These are phyloP conservation scores for Pleurotus cornucopiae DNA, from an alignment of 768 basidiomycete genomes.

Conservation along the genomic window DNA sequence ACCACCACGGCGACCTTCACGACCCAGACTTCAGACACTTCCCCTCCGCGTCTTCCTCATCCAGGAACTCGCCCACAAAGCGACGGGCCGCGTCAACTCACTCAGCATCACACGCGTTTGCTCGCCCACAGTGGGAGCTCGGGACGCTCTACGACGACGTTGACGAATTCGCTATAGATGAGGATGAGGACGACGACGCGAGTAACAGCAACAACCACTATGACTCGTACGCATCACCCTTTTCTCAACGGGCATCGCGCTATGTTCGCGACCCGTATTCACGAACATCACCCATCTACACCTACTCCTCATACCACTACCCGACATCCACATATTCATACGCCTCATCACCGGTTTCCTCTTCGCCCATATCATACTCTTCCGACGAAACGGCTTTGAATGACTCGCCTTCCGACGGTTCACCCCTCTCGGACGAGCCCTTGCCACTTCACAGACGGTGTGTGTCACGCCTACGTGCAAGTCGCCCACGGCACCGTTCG, in stretches of 20 bases:
- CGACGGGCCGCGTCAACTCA: neutral
- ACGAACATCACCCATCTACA: conserved; percentile 6
- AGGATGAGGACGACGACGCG: conserved; percentile 21
- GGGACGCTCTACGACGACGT: conserved; percentile 26
- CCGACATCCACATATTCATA: conserved; percentile 8
- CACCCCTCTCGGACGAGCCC: conserved; percentile 2
- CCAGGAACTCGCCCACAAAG: conserved; percentile 10
- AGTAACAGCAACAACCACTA: conserved; percentile 13
- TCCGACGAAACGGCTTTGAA: neutral
- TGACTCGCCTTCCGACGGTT: neutral
- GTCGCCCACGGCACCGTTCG: conserved; percentile 5
- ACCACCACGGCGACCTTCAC: conserved; percentile 58
- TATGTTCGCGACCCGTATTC: conserved; percentile 6
- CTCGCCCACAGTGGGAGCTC: conserved; percentile 4
- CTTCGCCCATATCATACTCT: conserved; percentile 7
- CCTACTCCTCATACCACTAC: conserved; percentile 6
- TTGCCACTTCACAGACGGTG: conserved; percentile 2
- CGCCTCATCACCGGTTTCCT: neutral
- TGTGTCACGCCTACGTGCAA: neutral
- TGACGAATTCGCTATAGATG: conserved; percentile 18
- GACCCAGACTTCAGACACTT: conserved; percentile 69
- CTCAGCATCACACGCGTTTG: conserved; percentile 2
- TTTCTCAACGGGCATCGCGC: conserved; percentile 3
- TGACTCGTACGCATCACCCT: conserved; percentile 9
- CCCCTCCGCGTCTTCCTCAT: conserved; percentile 27